Evolutionary conservation across 345 rosid species (phyloP).

Genomic region (Iberis pinnata): DNA sequence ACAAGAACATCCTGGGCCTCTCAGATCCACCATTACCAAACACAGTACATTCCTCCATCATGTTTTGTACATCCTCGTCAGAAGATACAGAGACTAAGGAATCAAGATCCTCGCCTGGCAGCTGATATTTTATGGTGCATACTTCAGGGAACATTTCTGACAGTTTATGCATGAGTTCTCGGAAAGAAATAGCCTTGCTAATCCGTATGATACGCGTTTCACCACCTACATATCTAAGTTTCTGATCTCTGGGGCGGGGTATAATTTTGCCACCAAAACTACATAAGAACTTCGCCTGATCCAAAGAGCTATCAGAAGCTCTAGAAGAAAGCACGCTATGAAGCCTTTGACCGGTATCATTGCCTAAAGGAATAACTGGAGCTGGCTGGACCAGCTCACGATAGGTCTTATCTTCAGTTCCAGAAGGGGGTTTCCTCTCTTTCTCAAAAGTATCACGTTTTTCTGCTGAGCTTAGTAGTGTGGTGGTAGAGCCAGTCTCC

Average conservation of each 20-base stretch:
- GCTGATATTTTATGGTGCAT: constrained; percentile 29
- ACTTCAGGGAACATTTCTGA: constrained; percentile 29
- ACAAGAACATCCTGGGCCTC: constrained; percentile 34
- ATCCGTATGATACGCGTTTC: constrained; percentile 33
- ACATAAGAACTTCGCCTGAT: constrained; percentile 30
- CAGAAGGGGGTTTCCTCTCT: constrained; percentile 26
- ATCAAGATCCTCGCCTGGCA: constrained; percentile 37
- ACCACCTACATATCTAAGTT: constrained; percentile 36
- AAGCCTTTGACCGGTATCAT: constrained; percentile 20
- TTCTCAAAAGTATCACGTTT: constrained; percentile 16
- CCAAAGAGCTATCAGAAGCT: constrained; percentile 28
- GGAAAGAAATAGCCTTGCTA: constrained; percentile 28
- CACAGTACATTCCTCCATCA: constrained; percentile 33
- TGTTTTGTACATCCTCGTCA: constrained; percentile 36
- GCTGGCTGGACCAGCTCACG: constrained; percentile 26
- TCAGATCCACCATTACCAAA: constrained; percentile 33
- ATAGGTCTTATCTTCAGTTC: constrained; percentile 23
- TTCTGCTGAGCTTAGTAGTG: constrained; percentile 20
- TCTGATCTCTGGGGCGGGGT: constrained; percentile 36
- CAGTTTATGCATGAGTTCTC: constrained; percentile 29
- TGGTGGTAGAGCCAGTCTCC: constrained; percentile 20
- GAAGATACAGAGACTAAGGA: constrained; percentile 35
- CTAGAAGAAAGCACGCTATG: constrained; percentile 23
- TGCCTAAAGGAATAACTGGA: constrained; percentile 18
- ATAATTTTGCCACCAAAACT: constrained; percentile 36